Evolutionary conservation across 2,329 filamentous ascomycete genomes (phyloP).

Genomic region (Cytospora leucostoma): DNA sequence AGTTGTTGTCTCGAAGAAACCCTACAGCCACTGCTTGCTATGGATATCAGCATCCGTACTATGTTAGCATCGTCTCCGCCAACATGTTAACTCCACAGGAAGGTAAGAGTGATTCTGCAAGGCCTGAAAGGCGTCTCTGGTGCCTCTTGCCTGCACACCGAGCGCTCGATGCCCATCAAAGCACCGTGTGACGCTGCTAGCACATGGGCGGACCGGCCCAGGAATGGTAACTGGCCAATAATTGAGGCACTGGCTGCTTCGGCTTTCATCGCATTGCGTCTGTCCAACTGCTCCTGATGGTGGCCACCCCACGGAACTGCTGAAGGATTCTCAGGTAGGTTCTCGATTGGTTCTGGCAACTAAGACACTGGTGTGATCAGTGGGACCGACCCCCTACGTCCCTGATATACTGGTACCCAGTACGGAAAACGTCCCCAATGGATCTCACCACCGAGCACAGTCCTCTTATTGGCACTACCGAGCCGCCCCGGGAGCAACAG

Average conservation of each 20-base stretch:
- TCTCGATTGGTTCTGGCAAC: neutral
- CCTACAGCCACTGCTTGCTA: neutral
- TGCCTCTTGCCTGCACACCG: neutral
- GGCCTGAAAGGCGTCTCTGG: neutral
- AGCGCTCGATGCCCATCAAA: constrained; percentile 6
- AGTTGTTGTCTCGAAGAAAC: neutral
- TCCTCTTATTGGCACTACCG: constrained; percentile 3
- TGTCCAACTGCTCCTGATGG: neutral
- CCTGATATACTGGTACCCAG: neutral
- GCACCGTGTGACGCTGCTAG: constrained; percentile 1
- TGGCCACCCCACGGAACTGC: neutral
- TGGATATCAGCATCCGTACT: neutral
- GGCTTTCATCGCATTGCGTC: neutral
- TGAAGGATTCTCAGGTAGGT: neutral
- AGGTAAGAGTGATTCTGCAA: neutral
- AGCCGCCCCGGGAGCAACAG: constrained; percentile 5
- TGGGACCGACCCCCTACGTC: neutral
- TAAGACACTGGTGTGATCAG: neutral
- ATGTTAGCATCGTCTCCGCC: neutral
- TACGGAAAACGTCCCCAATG: neutral
- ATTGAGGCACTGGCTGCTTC: neutral
- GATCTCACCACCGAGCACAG: neutral
- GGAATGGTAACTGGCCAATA: neutral
- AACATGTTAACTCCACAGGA: neutral
- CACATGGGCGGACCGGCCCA: neutral